Evolutionary conservation across 1,284 basidiomycete species (phyloP), one percentile per base, ranked within the genome.

Genomic region (Acaromyces ingoldii): DNA sequence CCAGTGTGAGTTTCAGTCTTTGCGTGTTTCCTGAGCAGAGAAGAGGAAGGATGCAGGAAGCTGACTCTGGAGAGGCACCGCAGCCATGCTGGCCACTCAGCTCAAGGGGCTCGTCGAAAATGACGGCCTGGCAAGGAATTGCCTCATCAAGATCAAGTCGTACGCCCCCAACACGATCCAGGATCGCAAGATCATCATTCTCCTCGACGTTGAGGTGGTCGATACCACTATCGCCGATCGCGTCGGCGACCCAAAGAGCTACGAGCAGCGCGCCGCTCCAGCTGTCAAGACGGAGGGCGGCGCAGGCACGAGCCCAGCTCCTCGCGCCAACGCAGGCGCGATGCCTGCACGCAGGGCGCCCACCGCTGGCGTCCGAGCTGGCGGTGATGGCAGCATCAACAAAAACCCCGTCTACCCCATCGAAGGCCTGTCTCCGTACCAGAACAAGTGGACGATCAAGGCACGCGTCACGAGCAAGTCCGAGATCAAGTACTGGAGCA

Each of bases 391-490:
- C n/a, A n/a, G n/a, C n/a, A n/a, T n/a, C n/a, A n/a, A n/a, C n/a
- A n/a, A n/a, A n/a, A 62, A 67, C 56, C 68, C 80, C 62, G 81
- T 85, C 54, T 88, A 84, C 76, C 92, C 92, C 3, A 98, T 98
- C 66, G 92, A 96, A 72, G 88, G 87, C 4, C 82, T 98, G 44
- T 93, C 88, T 67, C 95, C 93, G 6, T 98, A 97, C 75, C 90
- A 95, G 77, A 97, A 95, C 79, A 92, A 91, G 78, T 82, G 72
- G 93, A 93, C 89, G 2, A 96, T 98, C 81, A 92, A 91, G 75
- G 95, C 91, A 22, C 86, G 91, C 45, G 90, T 96, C 41, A 89
- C 85, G 2, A 84, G 88, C 66, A 96, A 93, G 78, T 85, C 84
- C 0, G 93, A 97, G 0, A 84, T 98, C 70, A 87, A 84, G 70